phyloP scores from a whole-genome alignment of 306 rosid species.

The Pterocarpus santalinus region DNA sequence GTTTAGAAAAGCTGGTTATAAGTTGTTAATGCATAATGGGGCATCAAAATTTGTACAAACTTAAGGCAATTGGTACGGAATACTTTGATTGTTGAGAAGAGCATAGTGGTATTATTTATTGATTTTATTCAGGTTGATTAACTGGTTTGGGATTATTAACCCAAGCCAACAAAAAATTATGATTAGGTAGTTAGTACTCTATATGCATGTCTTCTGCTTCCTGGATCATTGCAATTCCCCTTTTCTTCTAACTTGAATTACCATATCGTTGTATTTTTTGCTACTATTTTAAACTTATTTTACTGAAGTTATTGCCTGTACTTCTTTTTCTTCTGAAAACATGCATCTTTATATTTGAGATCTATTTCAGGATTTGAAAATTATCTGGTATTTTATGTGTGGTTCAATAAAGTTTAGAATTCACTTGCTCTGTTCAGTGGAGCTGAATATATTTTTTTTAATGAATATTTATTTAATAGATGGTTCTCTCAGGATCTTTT shows the following conservation, averaged over 20 bases:
- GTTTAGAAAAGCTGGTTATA: background rate
- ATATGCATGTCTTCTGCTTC: no score
- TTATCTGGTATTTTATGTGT: constrained; percentile 31
- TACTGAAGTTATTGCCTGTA: background rate
- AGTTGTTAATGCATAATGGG: background rate
- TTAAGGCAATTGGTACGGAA: background rate
- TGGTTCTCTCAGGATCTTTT: constrained; percentile 1
- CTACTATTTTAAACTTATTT: background rate
- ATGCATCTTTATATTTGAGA: background rate
- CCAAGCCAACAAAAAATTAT: background rate
- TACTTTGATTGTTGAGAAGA: background rate
- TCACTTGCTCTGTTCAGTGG: constrained; percentile 19
- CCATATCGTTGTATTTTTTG: no score
- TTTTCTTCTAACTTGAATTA: no score
- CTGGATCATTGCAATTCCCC: no score
- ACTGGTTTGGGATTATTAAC: background rate
- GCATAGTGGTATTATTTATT: background rate
- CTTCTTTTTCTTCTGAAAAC: constrained; percentile 1
- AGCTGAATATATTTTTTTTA: background rate
- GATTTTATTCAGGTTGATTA: constrained; percentile 5
- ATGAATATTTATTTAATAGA: background rate
- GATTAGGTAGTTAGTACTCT: background rate
- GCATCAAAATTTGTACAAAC: background rate
- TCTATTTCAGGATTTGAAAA: constrained; percentile 16
- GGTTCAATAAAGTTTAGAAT: constrained; percentile 15